These are phyloP conservation scores for Linnemannia schmuckeri DNA, from an alignment of 192 early-diverging fungal genomes.

Conservation along the genomic window DNA sequence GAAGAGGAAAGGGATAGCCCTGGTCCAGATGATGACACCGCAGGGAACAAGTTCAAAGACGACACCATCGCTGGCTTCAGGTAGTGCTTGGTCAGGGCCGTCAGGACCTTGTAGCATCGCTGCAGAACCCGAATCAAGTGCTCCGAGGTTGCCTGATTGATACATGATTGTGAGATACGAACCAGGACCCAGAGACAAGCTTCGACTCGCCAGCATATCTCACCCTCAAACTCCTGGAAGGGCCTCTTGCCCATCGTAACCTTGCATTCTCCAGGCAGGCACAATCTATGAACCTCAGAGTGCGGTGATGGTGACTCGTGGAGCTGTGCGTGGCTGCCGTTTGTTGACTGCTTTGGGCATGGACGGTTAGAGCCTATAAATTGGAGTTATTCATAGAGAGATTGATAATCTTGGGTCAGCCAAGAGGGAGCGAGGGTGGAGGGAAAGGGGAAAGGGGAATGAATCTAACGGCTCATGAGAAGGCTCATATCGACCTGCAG, in stretches of 20 bases:
- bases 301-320: neutral
- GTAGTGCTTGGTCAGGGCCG: constrained; percentile 59
- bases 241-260: constrained; percentile 14
- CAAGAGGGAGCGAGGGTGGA: neutral
- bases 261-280: neutral
- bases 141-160: constrained; percentile 59
- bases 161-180: constrained; percentile 57
- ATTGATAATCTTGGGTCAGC: neutral
- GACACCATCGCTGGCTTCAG: constrained; percentile 18
- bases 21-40: neutral
- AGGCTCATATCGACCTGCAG: constrained; percentile 13
- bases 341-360: constrained; percentile 24
- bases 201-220: constrained; percentile 56
- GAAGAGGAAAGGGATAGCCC: neutral
- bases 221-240: constrained; percentile 50
- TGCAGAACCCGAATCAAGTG: constrained; percentile 62
- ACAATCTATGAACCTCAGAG: neutral
- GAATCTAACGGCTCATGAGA: constrained; percentile 1
- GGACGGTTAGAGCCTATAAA: constrained; percentile 18
- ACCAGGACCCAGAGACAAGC: constrained; percentile 56
- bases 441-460: neutral
- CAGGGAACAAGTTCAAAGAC: constrained; percentile 26
- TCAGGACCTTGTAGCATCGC: constrained; percentile 63
- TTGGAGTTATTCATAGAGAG: constrained; percentile 6
- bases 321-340: constrained; percentile 19